Evolutionary conservation across 805 yeast genomes (phyloP).

Genomic region (Jamesozyma jinghongensis): DNA sequence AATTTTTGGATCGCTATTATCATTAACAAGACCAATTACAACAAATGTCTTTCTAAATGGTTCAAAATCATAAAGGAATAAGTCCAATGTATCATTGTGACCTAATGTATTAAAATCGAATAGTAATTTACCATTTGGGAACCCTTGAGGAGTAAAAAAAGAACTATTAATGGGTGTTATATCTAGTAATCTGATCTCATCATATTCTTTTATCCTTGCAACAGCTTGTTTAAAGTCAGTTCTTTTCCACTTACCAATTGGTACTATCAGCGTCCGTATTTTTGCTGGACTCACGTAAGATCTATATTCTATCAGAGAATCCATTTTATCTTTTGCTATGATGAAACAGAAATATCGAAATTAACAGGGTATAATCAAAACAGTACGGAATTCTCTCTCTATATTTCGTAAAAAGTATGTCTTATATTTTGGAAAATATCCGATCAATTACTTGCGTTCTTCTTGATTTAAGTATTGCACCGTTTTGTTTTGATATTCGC

Average conservation of each 20-base stretch:
- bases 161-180: slow-evolving; percentile 53
- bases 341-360: no score
- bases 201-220: slow-evolving; percentile 36
- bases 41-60: slow-evolving; percentile 75
- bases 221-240: slow-evolving; percentile 34
- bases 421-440: no score
- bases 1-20: slow-evolving; percentile 16
- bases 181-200: slow-evolving; percentile 67
- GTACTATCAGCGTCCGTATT: slow-evolving; percentile 59
- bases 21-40: slow-evolving; percentile 40
- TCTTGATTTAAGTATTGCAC: no score
- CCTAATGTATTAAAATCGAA: slow-evolving; percentile 43
- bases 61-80: slow-evolving; percentile 78
- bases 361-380: no score
- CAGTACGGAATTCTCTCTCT: no score
- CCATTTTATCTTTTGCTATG: slow-evolving; percentile 7
- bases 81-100: slow-evolving; percentile 42
- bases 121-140: slow-evolving; percentile 66
- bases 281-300: slow-evolving; percentile 51
- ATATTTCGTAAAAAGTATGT: no score
- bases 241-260: slow-evolving; percentile 43
- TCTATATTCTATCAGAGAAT: slow-evolving; percentile 10
- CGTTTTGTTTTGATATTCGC: no score
- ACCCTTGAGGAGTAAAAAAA: slow-evolving; percentile 74
- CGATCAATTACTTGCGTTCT: no score